phyloP scores from a whole-genome alignment of 1,284 basidiomycete species.

The Mycosarcoma maydis region DNA sequence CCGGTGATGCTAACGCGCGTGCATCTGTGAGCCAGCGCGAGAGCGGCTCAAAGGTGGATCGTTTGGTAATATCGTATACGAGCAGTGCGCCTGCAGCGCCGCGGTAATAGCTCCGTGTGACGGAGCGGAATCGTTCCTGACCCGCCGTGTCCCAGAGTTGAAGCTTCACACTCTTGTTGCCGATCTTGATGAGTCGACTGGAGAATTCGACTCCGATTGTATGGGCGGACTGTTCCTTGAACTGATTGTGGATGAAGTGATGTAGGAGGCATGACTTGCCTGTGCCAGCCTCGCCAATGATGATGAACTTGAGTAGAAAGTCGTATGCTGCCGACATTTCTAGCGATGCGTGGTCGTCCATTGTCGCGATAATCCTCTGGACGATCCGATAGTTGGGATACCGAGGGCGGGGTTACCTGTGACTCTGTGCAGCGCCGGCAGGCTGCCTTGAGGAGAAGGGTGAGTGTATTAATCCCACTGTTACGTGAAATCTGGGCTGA shows the following conservation, averaged over 20 bases:
- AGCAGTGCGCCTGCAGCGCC: constrained; percentile 80
- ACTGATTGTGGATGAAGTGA: constrained; percentile 92
- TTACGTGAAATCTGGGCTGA: too few species aligned
- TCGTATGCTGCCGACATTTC: constrained; percentile 70
- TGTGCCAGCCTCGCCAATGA: constrained; percentile 94
- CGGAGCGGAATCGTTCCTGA: constrained; percentile 74
- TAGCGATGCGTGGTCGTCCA: constrained; percentile 46
- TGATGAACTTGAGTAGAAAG: constrained; percentile 96
- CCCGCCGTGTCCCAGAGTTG: constrained; percentile 68
- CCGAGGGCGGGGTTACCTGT: too few species aligned
- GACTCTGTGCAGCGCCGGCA: too few species aligned
- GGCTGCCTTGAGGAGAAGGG: too few species aligned
- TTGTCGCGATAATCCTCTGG: neutral
- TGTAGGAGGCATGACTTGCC: constrained; percentile 96
- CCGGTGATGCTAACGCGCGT: constrained; percentile 82
- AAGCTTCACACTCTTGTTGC: constrained; percentile 91
- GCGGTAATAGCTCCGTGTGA: constrained; percentile 94
- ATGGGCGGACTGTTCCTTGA: constrained; percentile 95
- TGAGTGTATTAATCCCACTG: too few species aligned
- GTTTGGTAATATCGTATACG: constrained; percentile 95
- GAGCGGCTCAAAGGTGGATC: constrained; percentile 77
- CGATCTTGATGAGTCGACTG: constrained; percentile 84
- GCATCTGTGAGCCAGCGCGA: constrained; percentile 91
- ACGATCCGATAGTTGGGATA: too few species aligned
- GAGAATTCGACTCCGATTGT: constrained; percentile 97